Percentiles rank a stretch among this genome's conserved stretches.
Evolutionary conservation across 495 filamentous ascomycete species (phyloP).

Genomic region (Hypoxylon perforatum): DNA sequence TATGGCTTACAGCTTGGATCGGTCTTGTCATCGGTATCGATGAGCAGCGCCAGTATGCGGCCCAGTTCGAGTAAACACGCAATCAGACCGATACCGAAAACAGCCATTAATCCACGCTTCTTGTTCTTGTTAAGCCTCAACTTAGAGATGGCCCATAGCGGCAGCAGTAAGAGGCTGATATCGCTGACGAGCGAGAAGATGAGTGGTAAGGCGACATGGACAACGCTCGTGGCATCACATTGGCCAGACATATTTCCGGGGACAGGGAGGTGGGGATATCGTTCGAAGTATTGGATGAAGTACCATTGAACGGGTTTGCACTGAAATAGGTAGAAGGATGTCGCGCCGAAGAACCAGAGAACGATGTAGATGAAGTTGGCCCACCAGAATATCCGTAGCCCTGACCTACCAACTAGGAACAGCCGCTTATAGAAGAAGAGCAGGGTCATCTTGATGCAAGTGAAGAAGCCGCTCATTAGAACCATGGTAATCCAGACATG

Average conservation of each 20-base stretch:
- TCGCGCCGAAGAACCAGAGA: constrained; percentile 46
- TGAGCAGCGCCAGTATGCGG: constrained; percentile 34
- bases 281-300: constrained; percentile 40
- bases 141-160: constrained; percentile 43
- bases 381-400: constrained; percentile 48
- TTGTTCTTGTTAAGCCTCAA: constrained; percentile 40
- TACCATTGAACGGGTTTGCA: constrained; percentile 47
- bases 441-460: constrained; percentile 44
- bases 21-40: constrained; percentile 44
- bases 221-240: constrained; percentile 43
- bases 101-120: constrained; percentile 46
- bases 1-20: constrained; percentile 47
- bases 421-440: constrained; percentile 48
- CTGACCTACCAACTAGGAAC: constrained; percentile 43
- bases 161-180: constrained; percentile 39
- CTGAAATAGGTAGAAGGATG: constrained; percentile 47
- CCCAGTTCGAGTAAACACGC: constrained; percentile 42
- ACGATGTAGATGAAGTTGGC: constrained; percentile 45
- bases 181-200: constrained; percentile 39
- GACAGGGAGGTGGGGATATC: constrained; percentile 23
- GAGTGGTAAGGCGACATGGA: constrained; percentile 38
- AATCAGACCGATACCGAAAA: constrained; percentile 45
- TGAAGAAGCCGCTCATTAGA: constrained; percentile 40
- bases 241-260: constrained; percentile 37
- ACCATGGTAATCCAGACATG: constrained; percentile 47